These are phyloP conservation scores for Fusarium udum DNA, from an alignment of 2,329 filamentous ascomycete species.

Conservation along the genomic window DNA sequence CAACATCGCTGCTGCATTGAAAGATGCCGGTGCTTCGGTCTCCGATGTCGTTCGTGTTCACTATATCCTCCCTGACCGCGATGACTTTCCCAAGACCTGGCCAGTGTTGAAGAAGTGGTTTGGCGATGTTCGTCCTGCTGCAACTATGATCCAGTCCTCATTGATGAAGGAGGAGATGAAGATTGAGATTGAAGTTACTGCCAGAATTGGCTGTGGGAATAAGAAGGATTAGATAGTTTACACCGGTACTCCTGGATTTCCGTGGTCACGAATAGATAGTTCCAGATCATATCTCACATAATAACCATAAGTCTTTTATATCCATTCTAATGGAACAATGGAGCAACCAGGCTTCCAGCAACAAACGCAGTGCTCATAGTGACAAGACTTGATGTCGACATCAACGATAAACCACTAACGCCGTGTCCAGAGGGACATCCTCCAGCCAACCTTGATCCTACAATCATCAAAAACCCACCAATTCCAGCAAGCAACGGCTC, in stretches of 20 bases:
- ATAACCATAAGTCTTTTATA: background rate
- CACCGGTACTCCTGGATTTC: background rate
- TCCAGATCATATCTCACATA: background rate
- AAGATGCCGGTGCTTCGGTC: conserved; percentile 54
- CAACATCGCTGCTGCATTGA: conserved; percentile 58
- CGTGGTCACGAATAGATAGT: background rate
- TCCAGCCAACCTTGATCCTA: conserved; percentile 70
- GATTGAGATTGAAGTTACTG: conserved; percentile 57
- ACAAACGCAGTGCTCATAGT: conserved; percentile 68
- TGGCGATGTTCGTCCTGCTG: conserved; percentile 59
- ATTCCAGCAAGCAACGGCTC: conserved; percentile 53
- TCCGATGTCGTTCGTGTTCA: conserved; percentile 61
- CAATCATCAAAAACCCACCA: conserved; percentile 66
- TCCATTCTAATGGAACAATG: conserved; percentile 39
- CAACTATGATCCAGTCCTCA: conserved; percentile 62
- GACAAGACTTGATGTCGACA: conserved; percentile 69
- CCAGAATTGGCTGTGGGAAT: conserved; percentile 44
- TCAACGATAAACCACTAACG: conserved; percentile 71
- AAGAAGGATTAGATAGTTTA: background rate
- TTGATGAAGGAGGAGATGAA: conserved; percentile 61
- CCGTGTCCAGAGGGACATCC: conserved; percentile 77
- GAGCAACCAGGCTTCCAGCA: conserved; percentile 52
- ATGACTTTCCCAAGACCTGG: conserved; percentile 60
- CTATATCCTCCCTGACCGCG: conserved; percentile 60
- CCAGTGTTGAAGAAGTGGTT: conserved; percentile 60